Conservation (phyloP, 768 basidiomycete species). For the Leccinum fibrillosum region DNA sequence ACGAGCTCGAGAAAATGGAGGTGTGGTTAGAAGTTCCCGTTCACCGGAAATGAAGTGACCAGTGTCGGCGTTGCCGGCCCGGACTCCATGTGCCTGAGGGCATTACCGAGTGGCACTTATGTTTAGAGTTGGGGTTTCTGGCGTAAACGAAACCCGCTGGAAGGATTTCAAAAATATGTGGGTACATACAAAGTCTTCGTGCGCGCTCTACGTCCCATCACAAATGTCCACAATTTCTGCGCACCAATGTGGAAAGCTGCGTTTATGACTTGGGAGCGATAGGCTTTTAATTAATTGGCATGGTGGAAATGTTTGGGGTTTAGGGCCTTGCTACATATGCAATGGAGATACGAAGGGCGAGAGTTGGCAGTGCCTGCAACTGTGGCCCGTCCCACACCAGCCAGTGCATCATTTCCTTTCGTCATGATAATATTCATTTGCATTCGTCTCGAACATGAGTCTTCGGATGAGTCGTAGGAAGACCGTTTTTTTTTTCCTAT, state of each 20-base stretch:
- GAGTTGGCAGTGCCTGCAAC: too few species aligned
- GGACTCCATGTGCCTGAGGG: not conserved
- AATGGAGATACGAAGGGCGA: too few species aligned
- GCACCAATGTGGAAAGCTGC: not conserved
- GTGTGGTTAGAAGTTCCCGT: too few species aligned
- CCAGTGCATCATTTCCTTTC: too few species aligned
- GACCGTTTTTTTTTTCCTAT: not conserved
- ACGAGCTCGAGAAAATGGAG: too few species aligned
- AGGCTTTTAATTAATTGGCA: not conserved
- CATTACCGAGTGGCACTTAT: too few species aligned
- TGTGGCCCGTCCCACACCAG: too few species aligned
- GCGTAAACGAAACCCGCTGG: not conserved
- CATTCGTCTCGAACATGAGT: not conserved
- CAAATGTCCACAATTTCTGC: not conserved
- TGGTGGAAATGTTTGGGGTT: not conserved
- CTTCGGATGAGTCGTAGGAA: not conserved
- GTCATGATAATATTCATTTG: not conserved
- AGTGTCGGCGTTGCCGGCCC: not conserved
- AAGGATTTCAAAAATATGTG: not conserved
- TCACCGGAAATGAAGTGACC: not conserved
- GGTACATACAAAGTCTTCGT: not conserved
- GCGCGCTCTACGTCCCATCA: not conserved
- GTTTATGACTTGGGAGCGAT: not conserved
- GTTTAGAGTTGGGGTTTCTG: not conserved
- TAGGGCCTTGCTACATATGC: not conserved